Percentiles rank a stretch among this genome's conserved stretches.
These are phyloP conservation scores for Neurospora sp. DNA, from an alignment of 2,329 filamentous ascomycete species.

Conservation along the genomic window DNA sequence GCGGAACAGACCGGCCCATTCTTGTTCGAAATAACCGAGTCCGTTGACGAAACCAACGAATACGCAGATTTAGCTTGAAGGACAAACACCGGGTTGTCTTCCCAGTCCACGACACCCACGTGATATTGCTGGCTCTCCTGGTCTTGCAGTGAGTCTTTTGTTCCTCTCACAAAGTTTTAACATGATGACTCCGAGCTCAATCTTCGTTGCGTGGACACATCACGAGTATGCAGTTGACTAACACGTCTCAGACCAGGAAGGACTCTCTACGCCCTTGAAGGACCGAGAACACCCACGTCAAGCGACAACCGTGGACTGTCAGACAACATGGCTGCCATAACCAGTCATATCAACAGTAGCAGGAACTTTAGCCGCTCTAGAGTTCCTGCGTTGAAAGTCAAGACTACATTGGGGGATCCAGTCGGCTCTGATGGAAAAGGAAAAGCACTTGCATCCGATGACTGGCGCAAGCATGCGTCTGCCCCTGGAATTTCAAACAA, in stretches of 20 bases:
- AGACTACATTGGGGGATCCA: slow-evolving; percentile 6
- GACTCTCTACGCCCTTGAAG: neutral
- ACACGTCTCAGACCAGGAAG: neutral
- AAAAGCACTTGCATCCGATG: slow-evolving; percentile 11
- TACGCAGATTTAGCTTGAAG: neutral
- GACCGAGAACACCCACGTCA: neutral
- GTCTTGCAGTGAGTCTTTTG: neutral
- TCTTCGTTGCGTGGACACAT: neutral
- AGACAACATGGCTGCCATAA: slow-evolving; percentile 5
- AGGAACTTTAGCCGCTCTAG: slow-evolving; percentile 4
- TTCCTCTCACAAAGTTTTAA: neutral
- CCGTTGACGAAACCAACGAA: neutral
- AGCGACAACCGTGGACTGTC: neutral
- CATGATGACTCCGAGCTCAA: neutral
- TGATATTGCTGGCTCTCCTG: neutral
- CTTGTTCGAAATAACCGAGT: neutral
- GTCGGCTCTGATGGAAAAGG: slow-evolving; percentile 5
- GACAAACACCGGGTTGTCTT: neutral
- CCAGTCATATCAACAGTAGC: slow-evolving; percentile 2
- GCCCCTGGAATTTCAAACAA: neutral
- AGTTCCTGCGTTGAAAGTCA: slow-evolving; percentile 6
- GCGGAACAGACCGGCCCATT: neutral
- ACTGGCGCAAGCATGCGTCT: slow-evolving; percentile 15
- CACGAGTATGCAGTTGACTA: neutral
- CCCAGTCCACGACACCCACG: neutral